Evolutionary conservation across 768 basidiomycete species (phyloP).

Genomic region (Boletales sp.): DNA sequence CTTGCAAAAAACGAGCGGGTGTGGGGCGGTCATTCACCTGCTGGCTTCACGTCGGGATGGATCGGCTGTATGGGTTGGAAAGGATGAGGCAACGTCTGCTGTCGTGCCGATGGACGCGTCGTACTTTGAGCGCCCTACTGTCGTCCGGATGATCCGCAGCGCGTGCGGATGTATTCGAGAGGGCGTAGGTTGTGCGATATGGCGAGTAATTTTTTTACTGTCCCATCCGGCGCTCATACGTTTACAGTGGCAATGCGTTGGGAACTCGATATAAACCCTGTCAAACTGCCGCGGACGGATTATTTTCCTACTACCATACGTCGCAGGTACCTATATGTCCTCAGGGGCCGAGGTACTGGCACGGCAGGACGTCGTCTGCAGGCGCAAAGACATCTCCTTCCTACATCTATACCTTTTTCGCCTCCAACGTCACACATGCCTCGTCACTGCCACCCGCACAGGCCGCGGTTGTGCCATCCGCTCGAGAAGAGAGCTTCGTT

Average conservation of each 20-base stretch:
- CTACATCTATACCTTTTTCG: slow-evolving; percentile 47
- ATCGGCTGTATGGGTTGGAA: slow-evolving; percentile 57
- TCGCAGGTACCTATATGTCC: slow-evolving; percentile 31
- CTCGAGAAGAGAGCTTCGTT: slow-evolving; percentile 18
- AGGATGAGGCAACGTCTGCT: slow-evolving; percentile 44
- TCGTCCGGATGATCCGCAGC: slow-evolving; percentile 49
- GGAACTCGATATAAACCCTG: slow-evolving; percentile 63
- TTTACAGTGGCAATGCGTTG: slow-evolving; percentile 57
- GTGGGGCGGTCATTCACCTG: slow-evolving; percentile 59
- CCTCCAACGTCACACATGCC: slow-evolving; percentile 39
- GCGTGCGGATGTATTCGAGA: slow-evolving; percentile 66
- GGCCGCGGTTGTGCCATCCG: background rate
- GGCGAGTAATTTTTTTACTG: slow-evolving; percentile 32
- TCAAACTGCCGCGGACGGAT: slow-evolving; percentile 49
- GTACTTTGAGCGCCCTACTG: slow-evolving; percentile 53
- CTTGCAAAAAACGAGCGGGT: slow-evolving; percentile 45
- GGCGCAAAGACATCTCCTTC: slow-evolving; percentile 15
- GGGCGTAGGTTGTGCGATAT: slow-evolving; percentile 63
- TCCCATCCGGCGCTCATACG: slow-evolving; percentile 8
- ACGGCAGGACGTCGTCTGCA: slow-evolving; percentile 19
- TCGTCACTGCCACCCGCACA: slow-evolving; percentile 10
- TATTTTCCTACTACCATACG: slow-evolving; percentile 27
- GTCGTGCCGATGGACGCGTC: slow-evolving; percentile 54
- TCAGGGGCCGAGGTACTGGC: slow-evolving; percentile 44
- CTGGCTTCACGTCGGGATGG: slow-evolving; percentile 50